Evolutionary conservation across 495 filamentous ascomycete species (phyloP), one percentile per base, ranked within the genome.

Genomic region (Aspergillus ostianus): DNA sequence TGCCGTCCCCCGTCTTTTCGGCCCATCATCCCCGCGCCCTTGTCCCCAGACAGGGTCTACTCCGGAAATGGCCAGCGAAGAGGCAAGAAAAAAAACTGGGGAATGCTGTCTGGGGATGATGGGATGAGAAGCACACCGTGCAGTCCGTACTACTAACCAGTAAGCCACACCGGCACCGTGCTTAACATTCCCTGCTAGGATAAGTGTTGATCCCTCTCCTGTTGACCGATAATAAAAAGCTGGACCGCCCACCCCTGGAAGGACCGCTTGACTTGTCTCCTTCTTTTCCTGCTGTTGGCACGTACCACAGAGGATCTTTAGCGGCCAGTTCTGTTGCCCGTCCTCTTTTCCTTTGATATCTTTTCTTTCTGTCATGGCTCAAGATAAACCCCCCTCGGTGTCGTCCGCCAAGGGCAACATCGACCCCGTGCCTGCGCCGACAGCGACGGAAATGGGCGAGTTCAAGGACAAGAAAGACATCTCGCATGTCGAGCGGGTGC

Each of bases 401-500:
- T 26, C 48, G 36, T 26, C 48, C 36, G 32, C 26, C 6, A 50
- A 53, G 18, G 15, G 17, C 51, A 41, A 47, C 18, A 52, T 51
- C 6, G 47, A 52, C 21, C 32, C 47, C 20, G 30, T 20, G 18
- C n/a, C 47, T 21, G 8, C 20, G n/a, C 56, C 20, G 27, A 23
- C 47, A 26, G 23, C 44, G 3, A 20, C 44, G 12, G 57, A 47
- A 36, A 54, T 54, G 49, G 41, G 41, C 6, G 52, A 55, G 6
- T 49, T 53, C 6, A 41, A 55, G n/a, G 19, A 29, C 8, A 44
- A 71, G 26, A 59, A 73, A 19, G 81, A 81, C 50, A 75, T 78
- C 58, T 71, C 75, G 8, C 80, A 84, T 55, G 71, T 82, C 30
- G 82, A 84, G 64, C 73, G 74, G 20, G 74, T 77, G 1, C 53